A percentile compares a stretch with the other conserved stretches of the same genome.
phyloP scores from a whole-genome alignment of 2,329 filamentous ascomycete genomes.

The Alternaria arbusti region DNA sequence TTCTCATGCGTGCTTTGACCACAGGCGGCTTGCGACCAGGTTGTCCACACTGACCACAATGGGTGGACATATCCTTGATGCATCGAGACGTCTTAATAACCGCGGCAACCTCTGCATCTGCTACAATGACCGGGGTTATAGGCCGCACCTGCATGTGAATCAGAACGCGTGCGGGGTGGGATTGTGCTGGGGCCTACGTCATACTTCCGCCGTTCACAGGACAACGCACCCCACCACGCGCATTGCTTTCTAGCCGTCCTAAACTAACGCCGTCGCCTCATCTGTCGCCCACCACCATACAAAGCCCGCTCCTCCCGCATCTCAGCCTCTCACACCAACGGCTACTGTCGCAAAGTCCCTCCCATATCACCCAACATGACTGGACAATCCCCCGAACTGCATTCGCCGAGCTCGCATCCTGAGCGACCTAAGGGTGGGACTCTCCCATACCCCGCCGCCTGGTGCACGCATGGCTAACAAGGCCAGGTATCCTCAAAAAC shows the following conservation, averaged over 20 bases:
- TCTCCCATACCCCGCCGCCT: constrained; percentile 1
- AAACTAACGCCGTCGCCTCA: not conserved
- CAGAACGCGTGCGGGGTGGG: constrained; percentile 8
- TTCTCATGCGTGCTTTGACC: not conserved
- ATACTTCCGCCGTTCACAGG: constrained; percentile 9
- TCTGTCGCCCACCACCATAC: constrained; percentile 1
- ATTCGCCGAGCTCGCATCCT: constrained; percentile 44
- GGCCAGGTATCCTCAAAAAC: constrained; percentile 90
- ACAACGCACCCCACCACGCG: constrained; percentile 8
- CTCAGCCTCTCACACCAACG: not conserved
- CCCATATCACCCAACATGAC: constrained; percentile 28
- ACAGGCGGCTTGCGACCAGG: not conserved
- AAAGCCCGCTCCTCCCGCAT: not conserved
- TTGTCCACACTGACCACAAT: not conserved
- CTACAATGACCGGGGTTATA: not conserved
- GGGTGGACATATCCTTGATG: not conserved
- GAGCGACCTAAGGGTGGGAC: constrained; percentile 54
- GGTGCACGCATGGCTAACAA: constrained; percentile 15
- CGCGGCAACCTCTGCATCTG: constrained; percentile 7
- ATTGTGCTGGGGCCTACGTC: constrained; percentile 11
- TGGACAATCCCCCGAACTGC: constrained; percentile 41
- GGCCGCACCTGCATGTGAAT: constrained; percentile 7
- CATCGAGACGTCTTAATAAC: not conserved
- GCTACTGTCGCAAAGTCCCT: constrained; percentile 17
- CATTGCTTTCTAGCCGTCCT: constrained; percentile 13